Base-by-base conservation (phyloP, 257 asterid genomes). In the Orobanche coerulescens region DNA sequence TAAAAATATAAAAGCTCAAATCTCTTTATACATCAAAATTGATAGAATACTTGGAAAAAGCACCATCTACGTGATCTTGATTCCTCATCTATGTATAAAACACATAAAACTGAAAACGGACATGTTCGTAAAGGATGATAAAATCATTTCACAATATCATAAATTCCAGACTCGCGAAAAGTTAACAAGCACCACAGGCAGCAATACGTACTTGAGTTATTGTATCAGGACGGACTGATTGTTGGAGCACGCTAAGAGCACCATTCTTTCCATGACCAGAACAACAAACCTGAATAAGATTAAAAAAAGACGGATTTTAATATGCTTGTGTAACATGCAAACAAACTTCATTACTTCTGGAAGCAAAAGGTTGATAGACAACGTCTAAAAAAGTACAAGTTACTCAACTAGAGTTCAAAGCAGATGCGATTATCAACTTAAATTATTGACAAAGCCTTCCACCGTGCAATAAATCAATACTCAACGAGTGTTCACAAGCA, bases 201-300 rank as follows among this genome's bases (percentile, higher is more conserved):
- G n/a, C 61, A 26, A 31, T 66, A 66, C 87, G 28, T 55, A 86
- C 98, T 75, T 92, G 97, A 71, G 96, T 92, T 52, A 92, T 88
- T 65, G 81, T 82, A 69, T 92, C 98, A 33, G 98, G 96, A 62
- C 98, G 95, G 55, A 92, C 80, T 61, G 98, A 92, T 74, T 78
- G 83, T 69, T 92, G 95, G 73, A 92, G 98, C 67, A 88, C 95
- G 57, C 80, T 78, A 43, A 92, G 87, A 39, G 98, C 80, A 39
- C 98, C 98, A 79, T 92, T 92, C 70, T 89, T 92, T 66, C 98
- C 98, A 75, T 92, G 98, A 47, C 98, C 98, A 48, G 98, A 92
- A 75, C 98, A 92, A 83, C 98, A 84, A 47, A 88, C 98, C 98
- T 92, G 74, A 61, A 72, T 28, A 74, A 42, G 59, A 67, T 69